Evolutionary conservation across 1,139 yeast genomes (phyloP), one percentile per base, ranked within the genome.

Genomic region (Magnusiomyces paraingens): DNA sequence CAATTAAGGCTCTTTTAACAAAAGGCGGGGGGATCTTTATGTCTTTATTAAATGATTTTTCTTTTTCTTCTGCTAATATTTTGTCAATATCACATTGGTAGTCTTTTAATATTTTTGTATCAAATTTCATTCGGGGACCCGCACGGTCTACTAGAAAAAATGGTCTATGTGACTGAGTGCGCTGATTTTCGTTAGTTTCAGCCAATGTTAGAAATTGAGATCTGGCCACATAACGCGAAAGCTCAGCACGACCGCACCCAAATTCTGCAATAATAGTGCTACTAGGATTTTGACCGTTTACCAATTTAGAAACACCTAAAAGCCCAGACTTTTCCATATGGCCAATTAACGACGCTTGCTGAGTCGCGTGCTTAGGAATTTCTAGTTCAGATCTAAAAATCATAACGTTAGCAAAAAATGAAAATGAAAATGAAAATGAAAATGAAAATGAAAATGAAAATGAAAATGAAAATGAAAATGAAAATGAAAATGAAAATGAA

Each of bases 211-310:
- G 62, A 50, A 62, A 60, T 10, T 79, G 66, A 51, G 85, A 78
- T 54, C 74, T 70, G 57, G 79, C 75, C n/a, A 88, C 73, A 62
- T 81, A 86, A 57, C 95, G 70, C 0, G 91, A 80, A 26, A 90
- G 75, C 65, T 90, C 97, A 0, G 86, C 96, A 57, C 91, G 79
- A 0, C 97, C 97, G 66, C 95, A 86, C 0, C 97, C 97, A 72
- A 88, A 89, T 67, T 90, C 97, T 26, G 86, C 67, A 62, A 83
- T 80, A 51, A 77, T 71, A 43, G 66, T 62, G 2, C 66, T 49
- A 44, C 44, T 35, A 1, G 12, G 11, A 14, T 14, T 35, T 11
- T 35, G 21, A 32, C n/a, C 4, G 48, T 14, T 36, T 15, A 17
- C 29, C 3, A n/a, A 18, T 12, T 46, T 29, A 5, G 39, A 29